phyloP scores from a whole-genome alignment of 345 rosid genomes.

The Acer negundo region DNA sequence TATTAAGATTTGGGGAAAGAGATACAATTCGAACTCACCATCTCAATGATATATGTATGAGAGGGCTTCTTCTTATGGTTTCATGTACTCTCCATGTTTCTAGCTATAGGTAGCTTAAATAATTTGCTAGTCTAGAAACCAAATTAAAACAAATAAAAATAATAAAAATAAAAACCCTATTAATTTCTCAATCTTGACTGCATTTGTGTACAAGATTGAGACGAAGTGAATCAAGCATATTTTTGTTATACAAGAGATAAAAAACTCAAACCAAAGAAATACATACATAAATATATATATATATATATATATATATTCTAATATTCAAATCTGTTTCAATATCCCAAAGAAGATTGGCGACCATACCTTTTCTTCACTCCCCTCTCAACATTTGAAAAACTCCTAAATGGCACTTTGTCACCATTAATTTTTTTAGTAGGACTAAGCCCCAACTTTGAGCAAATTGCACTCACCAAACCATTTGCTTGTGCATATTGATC shows the following conservation, averaged over 20 bases:
- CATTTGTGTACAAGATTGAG: not conserved
- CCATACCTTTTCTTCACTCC: slow-evolving; percentile 23
- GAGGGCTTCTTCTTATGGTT: too few relatives aligned
- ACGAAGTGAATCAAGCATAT: not conserved
- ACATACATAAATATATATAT: not conserved
- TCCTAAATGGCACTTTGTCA: slow-evolving; percentile 14
- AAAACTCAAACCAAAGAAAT: not conserved
- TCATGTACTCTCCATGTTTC: too few relatives aligned
- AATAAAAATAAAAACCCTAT: not conserved
- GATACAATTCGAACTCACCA: too few relatives aligned
- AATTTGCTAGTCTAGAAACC: not conserved
- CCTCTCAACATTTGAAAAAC: slow-evolving; percentile 32
- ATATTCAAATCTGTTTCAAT: slow-evolving; percentile 4
- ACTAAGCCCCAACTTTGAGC: slow-evolving; percentile 32
- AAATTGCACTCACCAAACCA: slow-evolving; percentile 32
- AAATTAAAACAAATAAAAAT: not conserved
- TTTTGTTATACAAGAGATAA: not conserved
- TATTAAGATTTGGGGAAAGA: too few relatives aligned
- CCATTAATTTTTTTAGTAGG: slow-evolving; percentile 16
- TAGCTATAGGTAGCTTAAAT: too few relatives aligned
- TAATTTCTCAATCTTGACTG: not conserved
- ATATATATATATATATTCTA: not conserved
- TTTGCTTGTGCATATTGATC: slow-evolving; percentile 9
- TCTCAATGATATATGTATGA: too few relatives aligned
- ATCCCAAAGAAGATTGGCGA: slow-evolving; percentile 37